Evolutionary conservation across 2,329 filamentous ascomycete species (phyloP).

Genomic region (Colletotrichum musicola): DNA sequence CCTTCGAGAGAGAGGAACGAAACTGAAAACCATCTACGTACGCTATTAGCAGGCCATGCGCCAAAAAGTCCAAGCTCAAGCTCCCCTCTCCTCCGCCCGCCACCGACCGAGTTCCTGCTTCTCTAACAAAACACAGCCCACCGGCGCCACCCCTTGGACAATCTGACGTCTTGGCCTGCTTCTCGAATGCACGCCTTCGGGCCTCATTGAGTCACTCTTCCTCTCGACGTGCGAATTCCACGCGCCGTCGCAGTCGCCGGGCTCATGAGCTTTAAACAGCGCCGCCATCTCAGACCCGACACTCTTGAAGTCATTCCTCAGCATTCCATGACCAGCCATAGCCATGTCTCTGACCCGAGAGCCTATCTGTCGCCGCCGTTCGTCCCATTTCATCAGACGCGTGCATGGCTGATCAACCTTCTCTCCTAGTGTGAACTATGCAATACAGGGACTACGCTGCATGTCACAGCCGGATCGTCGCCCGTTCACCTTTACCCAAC

Average conservation of each 20-base stretch:
- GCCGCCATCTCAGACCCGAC: not conserved
- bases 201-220: not conserved
- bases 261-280: not conserved
- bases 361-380: not conserved
- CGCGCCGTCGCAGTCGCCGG: not conserved
- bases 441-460: not conserved
- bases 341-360: not conserved
- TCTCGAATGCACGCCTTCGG: not conserved
- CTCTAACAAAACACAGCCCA: conserved; percentile 23
- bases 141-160: not conserved
- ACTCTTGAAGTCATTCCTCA: not conserved
- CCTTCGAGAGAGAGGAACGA: too few relatives aligned
- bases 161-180: conserved; percentile 21
- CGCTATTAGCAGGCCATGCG: too few relatives aligned
- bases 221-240: not conserved
- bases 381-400: conserved; percentile 23
- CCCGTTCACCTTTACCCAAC: not conserved
- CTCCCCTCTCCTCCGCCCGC: not conserved
- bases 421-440: not conserved
- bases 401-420: not conserved
- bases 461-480: not conserved
- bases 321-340: not conserved
- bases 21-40: too few relatives aligned
- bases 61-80: conserved; percentile 5
- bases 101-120: not conserved